A percentile compares a stretch with the other conserved stretches of the same genome.
Conservation (phyloP, 768 basidiomycete species). For the Kwoniella botswanensis region DNA sequence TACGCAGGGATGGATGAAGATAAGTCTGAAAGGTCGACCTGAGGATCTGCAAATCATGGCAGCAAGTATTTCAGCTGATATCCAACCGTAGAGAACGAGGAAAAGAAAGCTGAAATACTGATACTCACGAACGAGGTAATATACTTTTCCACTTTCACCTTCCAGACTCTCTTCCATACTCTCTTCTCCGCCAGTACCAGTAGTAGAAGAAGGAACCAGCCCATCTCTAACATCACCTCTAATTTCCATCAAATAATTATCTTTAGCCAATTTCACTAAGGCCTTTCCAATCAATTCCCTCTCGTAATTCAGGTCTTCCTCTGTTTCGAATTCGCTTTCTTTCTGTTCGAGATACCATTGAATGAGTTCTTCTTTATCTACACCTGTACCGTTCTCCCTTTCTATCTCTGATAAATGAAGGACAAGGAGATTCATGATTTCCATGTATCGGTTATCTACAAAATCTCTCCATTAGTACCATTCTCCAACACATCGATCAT, state of each 20-base stretch:
- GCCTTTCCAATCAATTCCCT: conserved; percentile 88
- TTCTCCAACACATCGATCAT: not conserved
- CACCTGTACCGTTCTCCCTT: conserved; percentile 72
- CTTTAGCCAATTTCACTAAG: conserved; percentile 81
- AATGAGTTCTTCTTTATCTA: conserved; percentile 88
- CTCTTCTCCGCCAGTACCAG: conserved; percentile 60
- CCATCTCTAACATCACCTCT: conserved; percentile 78
- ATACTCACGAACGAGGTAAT: conserved; percentile 79
- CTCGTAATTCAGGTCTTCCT: conserved; percentile 88
- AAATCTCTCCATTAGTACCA: not conserved
- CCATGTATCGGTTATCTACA: conserved; percentile 82
- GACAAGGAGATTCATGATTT: conserved; percentile 79
- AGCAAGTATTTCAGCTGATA: not conserved
- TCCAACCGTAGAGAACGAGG: not conserved
- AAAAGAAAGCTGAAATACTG: not conserved
- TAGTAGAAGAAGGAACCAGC: conserved; percentile 57
- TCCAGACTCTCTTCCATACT: conserved; percentile 60
- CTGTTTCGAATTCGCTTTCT: conserved; percentile 78
- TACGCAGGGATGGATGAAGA: conserved; percentile 41
- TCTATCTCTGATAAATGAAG: conserved; percentile 79
- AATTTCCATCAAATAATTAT: conserved; percentile 80
- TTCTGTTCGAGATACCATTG: conserved; percentile 95
- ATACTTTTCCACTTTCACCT: conserved; percentile 68
- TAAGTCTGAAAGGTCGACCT: conserved; percentile 51
- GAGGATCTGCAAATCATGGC: conserved; percentile 33